phyloP scores from a whole-genome alignment of 78 protist genomes.

The Cyanophora paradoxa region DNA sequence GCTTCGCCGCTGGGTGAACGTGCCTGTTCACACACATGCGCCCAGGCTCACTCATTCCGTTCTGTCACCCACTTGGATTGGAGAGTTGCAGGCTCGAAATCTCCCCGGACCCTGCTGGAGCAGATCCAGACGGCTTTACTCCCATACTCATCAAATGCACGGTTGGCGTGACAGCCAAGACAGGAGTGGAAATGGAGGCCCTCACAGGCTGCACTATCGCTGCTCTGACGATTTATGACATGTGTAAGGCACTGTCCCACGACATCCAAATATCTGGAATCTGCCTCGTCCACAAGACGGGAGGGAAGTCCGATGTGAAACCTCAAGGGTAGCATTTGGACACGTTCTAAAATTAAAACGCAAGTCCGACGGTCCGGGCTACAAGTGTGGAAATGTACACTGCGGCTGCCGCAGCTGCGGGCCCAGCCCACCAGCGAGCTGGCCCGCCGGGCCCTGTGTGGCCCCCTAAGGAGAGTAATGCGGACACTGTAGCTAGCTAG shows the following conservation, averaged over 20 bases:
- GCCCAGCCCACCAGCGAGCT: too few species aligned
- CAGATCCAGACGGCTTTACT: background rate
- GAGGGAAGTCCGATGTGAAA: constrained; percentile 18
- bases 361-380: too few species aligned
- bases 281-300: background rate
- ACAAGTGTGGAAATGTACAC: too few species aligned
- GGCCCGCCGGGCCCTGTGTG: too few species aligned
- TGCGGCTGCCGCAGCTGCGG: too few species aligned
- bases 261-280: background rate
- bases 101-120: background rate
- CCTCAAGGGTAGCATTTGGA: too few species aligned
- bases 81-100: background rate
- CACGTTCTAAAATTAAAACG: too few species aligned
- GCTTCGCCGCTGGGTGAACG: background rate
- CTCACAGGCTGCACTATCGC: constrained; percentile 6
- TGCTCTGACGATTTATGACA: constrained; percentile 26
- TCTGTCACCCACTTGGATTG: constrained; percentile 20
- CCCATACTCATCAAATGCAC: background rate
- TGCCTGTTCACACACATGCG: constrained; percentile 16
- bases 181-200: constrained; percentile 41
- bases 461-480: too few species aligned
- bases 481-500: too few species aligned
- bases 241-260: constrained; percentile 24
- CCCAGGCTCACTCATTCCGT: constrained; percentile 15
- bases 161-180: background rate